Percentiles rank a stretch among this genome's conserved stretches.
These are phyloP conservation scores for Mortierella antarctica DNA, from an alignment of 192 early-diverging fungal species.

Conservation along the genomic window DNA sequence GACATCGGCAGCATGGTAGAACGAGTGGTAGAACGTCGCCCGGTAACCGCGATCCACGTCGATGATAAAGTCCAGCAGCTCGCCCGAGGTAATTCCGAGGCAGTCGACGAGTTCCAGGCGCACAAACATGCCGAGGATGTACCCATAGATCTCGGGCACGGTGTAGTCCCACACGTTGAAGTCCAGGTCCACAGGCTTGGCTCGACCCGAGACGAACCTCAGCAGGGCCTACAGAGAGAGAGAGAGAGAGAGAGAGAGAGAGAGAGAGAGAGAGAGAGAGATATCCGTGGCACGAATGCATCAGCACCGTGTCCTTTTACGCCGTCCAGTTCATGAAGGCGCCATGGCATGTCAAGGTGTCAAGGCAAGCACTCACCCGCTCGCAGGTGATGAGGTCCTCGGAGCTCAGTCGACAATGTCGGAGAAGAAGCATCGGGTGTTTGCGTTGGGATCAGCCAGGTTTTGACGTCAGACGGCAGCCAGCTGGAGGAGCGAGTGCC, in stretches of 20 bases:
- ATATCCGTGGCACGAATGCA: neutral
- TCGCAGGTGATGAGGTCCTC: conserved; percentile 72
- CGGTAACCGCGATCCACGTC: conserved; percentile 87
- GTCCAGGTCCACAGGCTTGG: conserved; percentile 53
- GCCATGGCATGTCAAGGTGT: too few relatives aligned
- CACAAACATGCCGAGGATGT: conserved; percentile 83
- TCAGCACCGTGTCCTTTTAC: neutral
- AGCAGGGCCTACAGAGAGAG: conserved; percentile 55
- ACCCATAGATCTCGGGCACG: conserved; percentile 85
- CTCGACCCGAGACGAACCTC: conserved; percentile 59
- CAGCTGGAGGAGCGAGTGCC: too few relatives aligned
- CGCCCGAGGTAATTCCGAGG: conserved; percentile 66
- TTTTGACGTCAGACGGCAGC: too few relatives aligned
- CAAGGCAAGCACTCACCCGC: conserved; percentile 41
- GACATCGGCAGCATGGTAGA: conserved; percentile 93
- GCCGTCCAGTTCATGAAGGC: too few relatives aligned
- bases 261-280: conserved; percentile 1
- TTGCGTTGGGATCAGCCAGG: neutral
- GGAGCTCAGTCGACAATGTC: conserved; percentile 59
- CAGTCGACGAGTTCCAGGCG: conserved; percentile 71
- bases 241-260: neutral
- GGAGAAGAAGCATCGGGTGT: conserved; percentile 57
- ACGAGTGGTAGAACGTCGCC: conserved; percentile 91
- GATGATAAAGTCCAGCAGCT: conserved; percentile 85
- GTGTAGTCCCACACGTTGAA: conserved; percentile 76